phyloP scores from a whole-genome alignment of 306 rosid species.

The Citrullus amarus region DNA sequence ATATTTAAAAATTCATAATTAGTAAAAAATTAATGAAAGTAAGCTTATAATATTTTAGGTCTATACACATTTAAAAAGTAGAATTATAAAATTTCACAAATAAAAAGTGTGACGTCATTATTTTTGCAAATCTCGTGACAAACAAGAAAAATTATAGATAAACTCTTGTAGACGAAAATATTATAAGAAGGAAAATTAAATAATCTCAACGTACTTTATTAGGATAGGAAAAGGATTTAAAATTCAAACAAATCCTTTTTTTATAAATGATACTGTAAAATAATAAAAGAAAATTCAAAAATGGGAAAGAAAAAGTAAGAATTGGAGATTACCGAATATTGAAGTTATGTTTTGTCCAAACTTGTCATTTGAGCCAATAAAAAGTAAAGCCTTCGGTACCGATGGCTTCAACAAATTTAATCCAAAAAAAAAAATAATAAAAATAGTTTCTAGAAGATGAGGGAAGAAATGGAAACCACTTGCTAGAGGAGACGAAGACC shows the following conservation, averaged over 20 bases:
- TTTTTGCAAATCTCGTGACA: background rate
- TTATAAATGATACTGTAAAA: background rate
- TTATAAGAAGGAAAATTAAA: background rate
- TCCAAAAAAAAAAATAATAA: background rate
- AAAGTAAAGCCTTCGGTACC: background rate
- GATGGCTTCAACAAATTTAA: background rate
- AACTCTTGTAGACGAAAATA: background rate
- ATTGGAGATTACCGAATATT: background rate
- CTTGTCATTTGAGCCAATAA: background rate
- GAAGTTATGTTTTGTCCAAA: constrained; percentile 2
- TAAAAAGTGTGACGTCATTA: background rate
- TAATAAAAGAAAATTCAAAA: background rate
- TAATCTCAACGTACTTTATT: background rate
- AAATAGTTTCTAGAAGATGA: background rate
- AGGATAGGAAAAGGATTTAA: background rate
- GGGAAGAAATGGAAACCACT: background rate
- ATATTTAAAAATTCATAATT: no score
- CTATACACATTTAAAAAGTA: no score
- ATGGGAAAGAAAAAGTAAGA: background rate
- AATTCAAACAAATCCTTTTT: background rate
- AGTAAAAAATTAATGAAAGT: no score
- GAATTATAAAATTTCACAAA: background rate
- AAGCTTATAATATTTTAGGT: no score
- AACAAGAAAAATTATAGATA: background rate
- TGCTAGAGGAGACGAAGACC: background rate